Conservation (phyloP, 176 grass and related monocot genomes). For the Phoenix dactylifera region DNA sequence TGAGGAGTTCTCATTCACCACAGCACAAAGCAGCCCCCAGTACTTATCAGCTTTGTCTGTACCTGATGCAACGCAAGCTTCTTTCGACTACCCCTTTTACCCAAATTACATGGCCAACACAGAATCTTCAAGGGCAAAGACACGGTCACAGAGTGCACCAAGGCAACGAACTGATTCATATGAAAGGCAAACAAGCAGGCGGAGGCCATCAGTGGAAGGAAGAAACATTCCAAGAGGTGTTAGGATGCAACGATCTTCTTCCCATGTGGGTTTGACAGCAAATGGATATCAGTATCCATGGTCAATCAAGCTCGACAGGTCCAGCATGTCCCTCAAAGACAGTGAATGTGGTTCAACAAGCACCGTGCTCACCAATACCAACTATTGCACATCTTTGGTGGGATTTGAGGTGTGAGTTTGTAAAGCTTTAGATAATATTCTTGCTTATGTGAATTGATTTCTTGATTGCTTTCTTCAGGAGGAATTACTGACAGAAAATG, state of each 20-base stretch:
- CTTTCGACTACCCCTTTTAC: slow-evolving; percentile 10
- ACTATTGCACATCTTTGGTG: slow-evolving; percentile 37
- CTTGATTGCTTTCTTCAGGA: not conserved
- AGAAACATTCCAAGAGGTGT: slow-evolving; percentile 35
- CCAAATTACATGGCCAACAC: slow-evolving; percentile 17
- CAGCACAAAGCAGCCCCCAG: slow-evolving; percentile 21
- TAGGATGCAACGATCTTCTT: slow-evolving; percentile 80
- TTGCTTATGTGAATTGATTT: no score
- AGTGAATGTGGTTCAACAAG: slow-evolving; percentile 90
- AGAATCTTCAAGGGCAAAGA: slow-evolving; percentile 23
- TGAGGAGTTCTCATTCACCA: slow-evolving; percentile 35
- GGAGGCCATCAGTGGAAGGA: slow-evolving; percentile 34
- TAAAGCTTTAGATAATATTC: no score
- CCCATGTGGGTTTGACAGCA: slow-evolving; percentile 39
- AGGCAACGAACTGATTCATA: slow-evolving; percentile 48
- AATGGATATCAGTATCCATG: slow-evolving; percentile 44
- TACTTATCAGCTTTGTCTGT: slow-evolving; percentile 15
- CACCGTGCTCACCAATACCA: slow-evolving; percentile 60
- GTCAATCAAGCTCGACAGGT: slow-evolving; percentile 57
- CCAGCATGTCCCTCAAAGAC: slow-evolving; percentile 55
- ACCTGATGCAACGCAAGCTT: slow-evolving; percentile 15
- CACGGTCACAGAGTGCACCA: slow-evolving; percentile 78
- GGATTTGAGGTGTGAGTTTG: slow-evolving; percentile 48
- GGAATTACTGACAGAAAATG: not conserved
- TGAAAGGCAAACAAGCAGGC: slow-evolving; percentile 54